Conservation (phyloP, 2,329 filamentous ascomycete genomes). For the Annulohypoxylon truncatum region DNA sequence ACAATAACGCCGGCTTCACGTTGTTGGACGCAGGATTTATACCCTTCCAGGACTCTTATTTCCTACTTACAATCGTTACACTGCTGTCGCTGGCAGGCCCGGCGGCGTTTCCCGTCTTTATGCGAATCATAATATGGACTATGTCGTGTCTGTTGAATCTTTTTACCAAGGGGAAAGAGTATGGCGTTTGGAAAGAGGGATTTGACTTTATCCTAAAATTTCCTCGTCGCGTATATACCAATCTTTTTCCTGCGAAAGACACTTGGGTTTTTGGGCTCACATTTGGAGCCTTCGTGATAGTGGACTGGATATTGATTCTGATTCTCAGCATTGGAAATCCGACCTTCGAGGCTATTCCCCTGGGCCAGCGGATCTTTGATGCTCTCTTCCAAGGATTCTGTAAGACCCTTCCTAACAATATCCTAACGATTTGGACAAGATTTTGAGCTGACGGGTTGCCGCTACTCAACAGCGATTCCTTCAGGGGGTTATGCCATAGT, state of each 20-base stretch:
- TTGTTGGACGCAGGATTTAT: slow-evolving; percentile 65
- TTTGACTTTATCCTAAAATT: slow-evolving; percentile 54
- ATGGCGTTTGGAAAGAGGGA: slow-evolving; percentile 50
- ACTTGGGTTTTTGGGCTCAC: slow-evolving; percentile 65
- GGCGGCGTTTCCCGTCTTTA: slow-evolving; percentile 63
- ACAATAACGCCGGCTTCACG: slow-evolving; percentile 69
- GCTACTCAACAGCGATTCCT: slow-evolving; percentile 55
- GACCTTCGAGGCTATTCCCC: slow-evolving; percentile 57
- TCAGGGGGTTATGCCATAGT: slow-evolving; percentile 67
- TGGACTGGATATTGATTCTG: slow-evolving; percentile 65
- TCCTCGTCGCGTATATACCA: slow-evolving; percentile 57
- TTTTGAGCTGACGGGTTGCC: slow-evolving; percentile 20
- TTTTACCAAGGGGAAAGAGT: slow-evolving; percentile 43
- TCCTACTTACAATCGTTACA: slow-evolving; percentile 47
- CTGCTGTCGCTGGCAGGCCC: slow-evolving; percentile 59
- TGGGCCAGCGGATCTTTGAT: slow-evolving; percentile 60
- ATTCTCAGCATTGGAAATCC: slow-evolving; percentile 64
- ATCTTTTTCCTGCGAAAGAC: slow-evolving; percentile 63
- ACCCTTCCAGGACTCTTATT: slow-evolving; percentile 57
- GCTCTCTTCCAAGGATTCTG: slow-evolving; percentile 64
- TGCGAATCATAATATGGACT: slow-evolving; percentile 60
- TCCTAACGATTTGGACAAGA: neutral
- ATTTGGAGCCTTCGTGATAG: slow-evolving; percentile 60
- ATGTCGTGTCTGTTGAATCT: slow-evolving; percentile 51
- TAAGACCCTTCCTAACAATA: slow-evolving; percentile 41